Base-by-base conservation (phyloP, 768 basidiomycete species). In the Sporobolomyces phaffii region DNA sequence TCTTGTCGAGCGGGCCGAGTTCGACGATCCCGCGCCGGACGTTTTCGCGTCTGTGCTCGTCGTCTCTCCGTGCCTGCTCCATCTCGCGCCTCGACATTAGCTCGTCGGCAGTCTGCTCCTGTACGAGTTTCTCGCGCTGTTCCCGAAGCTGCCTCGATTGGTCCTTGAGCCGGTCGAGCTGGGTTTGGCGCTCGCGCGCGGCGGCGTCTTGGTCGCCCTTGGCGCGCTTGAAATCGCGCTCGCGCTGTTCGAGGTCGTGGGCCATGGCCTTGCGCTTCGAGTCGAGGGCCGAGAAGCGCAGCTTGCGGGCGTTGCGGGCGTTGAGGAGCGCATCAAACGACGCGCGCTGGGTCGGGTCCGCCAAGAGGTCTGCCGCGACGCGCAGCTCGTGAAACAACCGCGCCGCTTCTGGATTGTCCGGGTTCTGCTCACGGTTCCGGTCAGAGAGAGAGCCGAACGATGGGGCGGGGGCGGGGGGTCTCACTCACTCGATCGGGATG, bases 401-500 rank as follows among this genome's bases (percentile, higher is more conserved):
- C 10, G 74, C 74, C 24, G 73, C 66, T 44, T 66, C 40, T 10
- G 70, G 74, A 57, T 70, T 65, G 50, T 72, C 68, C 8, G 70
- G 70, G 45, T 75, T 73, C 70, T 73, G n/a, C n/a, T n/a, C n/a
- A n/a, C n/a, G n/a, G n/a, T n/a, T n/a, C n/a, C n/a, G n/a, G n/a
- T n/a, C n/a, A n/a, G n/a, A n/a, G n/a, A n/a, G 36, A 26, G 45
- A 61, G 40, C 26, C 22, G 48, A 33, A 13, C 31, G n/a, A 20
- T 2, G 33, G 7, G 24, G 9, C 8, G 13, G 9, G 5, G 4
- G 28, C 28, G 45, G 29, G 48, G 2, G 18, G 36, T 14, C n/a
- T n/a, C 11, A 48, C 72, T 44, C 44, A 72, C 73, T 9, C 73
- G 65, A 53, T 73, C 74, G 0, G 74, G 74, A 53, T 75, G 74